Conservation (phyloP, 345 rosid genomes). For the Acer negundo region DNA sequence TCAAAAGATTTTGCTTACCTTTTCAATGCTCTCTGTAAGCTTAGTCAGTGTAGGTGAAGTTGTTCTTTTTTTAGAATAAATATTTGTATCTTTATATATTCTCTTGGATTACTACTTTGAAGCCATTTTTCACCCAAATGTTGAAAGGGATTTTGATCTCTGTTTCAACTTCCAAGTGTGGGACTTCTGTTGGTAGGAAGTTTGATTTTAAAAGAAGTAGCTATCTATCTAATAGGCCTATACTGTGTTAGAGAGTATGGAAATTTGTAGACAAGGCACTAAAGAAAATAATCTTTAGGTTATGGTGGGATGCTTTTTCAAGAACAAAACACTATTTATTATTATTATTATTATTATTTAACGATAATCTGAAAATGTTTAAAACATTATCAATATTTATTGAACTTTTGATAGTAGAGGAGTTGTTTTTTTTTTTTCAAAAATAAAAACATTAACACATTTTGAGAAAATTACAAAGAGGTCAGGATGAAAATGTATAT, state of each 20-base stretch:
- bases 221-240: background rate
- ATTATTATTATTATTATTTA: too few species aligned
- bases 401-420: too few species aligned
- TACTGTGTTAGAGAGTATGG: background rate
- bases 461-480: background rate
- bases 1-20: background rate
- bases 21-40: background rate
- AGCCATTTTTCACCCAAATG: background rate
- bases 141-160: background rate
- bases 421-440: too few species aligned
- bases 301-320: too few species aligned
- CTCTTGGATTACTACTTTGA: background rate
- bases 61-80: background rate
- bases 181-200: background rate
- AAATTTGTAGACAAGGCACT: background rate
- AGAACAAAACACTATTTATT: too few species aligned
- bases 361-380: too few species aligned
- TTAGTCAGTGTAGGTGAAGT: background rate
- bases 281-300: too few species aligned
- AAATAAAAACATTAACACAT: background rate
- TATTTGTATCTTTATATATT: background rate
- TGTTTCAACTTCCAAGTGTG: background rate
- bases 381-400: too few species aligned
- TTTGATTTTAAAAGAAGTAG: background rate
- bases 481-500: too few species aligned